Conservation (phyloP, 352 stramenopile genomes). For the Paralagenidium karlingii region DNA sequence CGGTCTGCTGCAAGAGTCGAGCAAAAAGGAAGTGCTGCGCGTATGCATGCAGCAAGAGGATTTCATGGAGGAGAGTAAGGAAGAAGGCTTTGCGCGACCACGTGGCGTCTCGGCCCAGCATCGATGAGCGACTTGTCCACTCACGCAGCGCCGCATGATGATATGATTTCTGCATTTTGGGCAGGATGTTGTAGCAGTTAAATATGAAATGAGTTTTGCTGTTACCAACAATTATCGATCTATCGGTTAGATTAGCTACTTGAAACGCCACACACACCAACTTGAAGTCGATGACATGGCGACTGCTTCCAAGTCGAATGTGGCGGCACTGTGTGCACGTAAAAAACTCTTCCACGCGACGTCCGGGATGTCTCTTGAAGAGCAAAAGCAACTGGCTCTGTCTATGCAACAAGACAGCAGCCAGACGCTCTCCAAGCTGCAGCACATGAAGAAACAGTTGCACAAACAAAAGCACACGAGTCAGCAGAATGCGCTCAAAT, state of each 20-base stretch:
- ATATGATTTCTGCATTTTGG: no score
- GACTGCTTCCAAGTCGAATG: no score
- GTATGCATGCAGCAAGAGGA: slow-evolving; percentile 85
- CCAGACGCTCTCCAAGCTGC: slow-evolving; percentile 45
- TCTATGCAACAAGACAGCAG: slow-evolving; percentile 33
- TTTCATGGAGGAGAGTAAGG: slow-evolving; percentile 84
- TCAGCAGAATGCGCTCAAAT: slow-evolving; percentile 48
- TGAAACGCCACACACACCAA: no score
- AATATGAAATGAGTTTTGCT: no score
- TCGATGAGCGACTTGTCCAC: no score
- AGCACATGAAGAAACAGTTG: slow-evolving; percentile 46
- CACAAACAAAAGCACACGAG: slow-evolving; percentile 43
- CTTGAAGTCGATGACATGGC: no score
- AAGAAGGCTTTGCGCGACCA: slow-evolving; percentile 59
- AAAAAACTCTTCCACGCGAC: slow-evolving; percentile 64
- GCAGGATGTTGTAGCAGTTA: no score
- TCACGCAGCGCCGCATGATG: no score
- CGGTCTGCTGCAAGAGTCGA: slow-evolving; percentile 94
- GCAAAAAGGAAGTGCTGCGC: slow-evolving; percentile 86
- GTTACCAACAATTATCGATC: no score
- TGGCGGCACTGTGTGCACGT: no score
- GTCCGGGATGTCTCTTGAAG: slow-evolving; percentile 36
- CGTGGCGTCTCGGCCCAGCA: no score
- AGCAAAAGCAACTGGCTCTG: slow-evolving; percentile 41
- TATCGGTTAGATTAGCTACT: no score